Base-by-base conservation (phyloP, 2,329 filamentous ascomycete genomes). In the Apiospora marii region DNA sequence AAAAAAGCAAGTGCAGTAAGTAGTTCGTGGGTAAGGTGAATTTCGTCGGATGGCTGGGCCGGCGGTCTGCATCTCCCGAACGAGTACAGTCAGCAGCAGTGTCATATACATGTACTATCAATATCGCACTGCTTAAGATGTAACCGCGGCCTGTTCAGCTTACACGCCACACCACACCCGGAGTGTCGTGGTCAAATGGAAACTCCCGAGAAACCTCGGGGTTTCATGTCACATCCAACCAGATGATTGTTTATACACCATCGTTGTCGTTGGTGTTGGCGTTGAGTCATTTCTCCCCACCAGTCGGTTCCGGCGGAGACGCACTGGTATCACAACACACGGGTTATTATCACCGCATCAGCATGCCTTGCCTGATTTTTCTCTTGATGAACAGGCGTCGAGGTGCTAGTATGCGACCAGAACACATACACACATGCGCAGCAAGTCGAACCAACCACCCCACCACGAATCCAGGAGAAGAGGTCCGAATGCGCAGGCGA, bases 1-100 rank as follows among this genome's bases (percentile, higher is more conserved):
- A 6, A 8, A 34, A 61, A n/a, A 64, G 34, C 58, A 64, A 64
- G 10, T 10, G 19, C 19, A 64, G 10, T 14, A 14, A 41, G 58
- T 41, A 41, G 58, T 64, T 64, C 30, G 22, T 64, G 58, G 58
- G 58, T 64, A 64, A 64, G 58, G 58, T 64, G 58, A 64, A 41
- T 22, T 13, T 41, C 58, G n/a, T 7, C 34, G 34, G 30, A 64
- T 37, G 58, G 34, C 58, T 41, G 19, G 19, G 58, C 16, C 34
- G n/a, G n/a, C 8, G 27, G 27, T 24, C 19, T 64, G 34, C 58
- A 41, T 64, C 41, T 14, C 34, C 19, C 34, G 34, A 41, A 41
- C 1, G 3, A 19, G 34, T 41, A 64, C 58, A 41, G 34, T 41
- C 58, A 64, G 58, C 58, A 64, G 34, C 34, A 58, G 16, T 30